Conservation (phyloP, 1,284 basidiomycete species). For the Cryptococcus wingfieldii region DNA sequence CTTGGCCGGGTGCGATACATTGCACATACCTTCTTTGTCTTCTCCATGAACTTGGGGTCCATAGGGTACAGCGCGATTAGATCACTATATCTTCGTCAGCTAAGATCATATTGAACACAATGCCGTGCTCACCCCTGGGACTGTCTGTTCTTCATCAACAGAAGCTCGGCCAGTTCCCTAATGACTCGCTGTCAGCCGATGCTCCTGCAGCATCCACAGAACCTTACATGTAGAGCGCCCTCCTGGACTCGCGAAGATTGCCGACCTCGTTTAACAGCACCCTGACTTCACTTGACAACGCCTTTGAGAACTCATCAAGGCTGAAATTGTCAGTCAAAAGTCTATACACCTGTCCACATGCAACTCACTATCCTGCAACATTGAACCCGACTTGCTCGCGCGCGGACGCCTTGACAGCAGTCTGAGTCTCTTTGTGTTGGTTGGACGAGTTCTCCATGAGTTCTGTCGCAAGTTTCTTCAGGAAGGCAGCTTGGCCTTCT, state of each 20-base stretch:
- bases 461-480: slow-evolving; percentile 40
- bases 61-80: slow-evolving; percentile 45
- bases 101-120: not conserved
- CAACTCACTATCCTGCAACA: slow-evolving; percentile 42
- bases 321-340: slow-evolving; percentile 8
- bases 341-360: not conserved
- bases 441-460: slow-evolving; percentile 46
- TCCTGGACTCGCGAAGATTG: slow-evolving; percentile 43
- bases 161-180: slow-evolving; percentile 45
- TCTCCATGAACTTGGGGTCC: slow-evolving; percentile 15
- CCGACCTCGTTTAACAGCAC: slow-evolving; percentile 47
- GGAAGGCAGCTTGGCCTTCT: slow-evolving; percentile 40
- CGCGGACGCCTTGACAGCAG: slow-evolving; percentile 36
- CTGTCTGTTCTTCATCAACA: slow-evolving; percentile 47
- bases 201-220: not conserved
- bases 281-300: slow-evolving; percentile 45
- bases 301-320: slow-evolving; percentile 46
- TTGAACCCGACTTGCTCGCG: slow-evolving; percentile 50
- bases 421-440: slow-evolving; percentile 44
- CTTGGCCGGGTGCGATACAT: not conserved
- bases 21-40: slow-evolving; percentile 19
- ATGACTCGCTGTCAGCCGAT: not conserved
- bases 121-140: slow-evolving; percentile 31
- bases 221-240: slow-evolving; percentile 47
- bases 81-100: slow-evolving; percentile 24